Base-by-base conservation (phyloP, 345 rosid genomes). In the Dovyalis caffra region DNA sequence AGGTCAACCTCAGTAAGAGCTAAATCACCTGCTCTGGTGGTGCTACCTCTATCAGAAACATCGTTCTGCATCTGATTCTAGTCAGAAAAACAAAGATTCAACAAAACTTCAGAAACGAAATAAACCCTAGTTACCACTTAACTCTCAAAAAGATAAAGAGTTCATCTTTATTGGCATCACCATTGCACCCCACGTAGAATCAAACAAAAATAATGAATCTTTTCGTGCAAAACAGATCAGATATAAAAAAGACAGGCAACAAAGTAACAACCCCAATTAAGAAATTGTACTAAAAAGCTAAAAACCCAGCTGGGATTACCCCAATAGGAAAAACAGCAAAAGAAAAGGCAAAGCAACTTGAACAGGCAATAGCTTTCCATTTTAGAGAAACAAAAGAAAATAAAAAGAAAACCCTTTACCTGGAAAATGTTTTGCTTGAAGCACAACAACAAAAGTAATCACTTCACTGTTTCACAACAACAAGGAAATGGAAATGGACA, bases 41-140 rank as follows among this genome's bases (percentile, higher is more conserved):
- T 74, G 73, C 74, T 63, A 63, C 28, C 77, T 49, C 66, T 77
- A 75, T 63, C 78, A 7, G 80, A 79, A 14, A 64, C 75, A 71
- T 73, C 86, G 82, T 83, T 74, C 78, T 66, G 85, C 92, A 87
- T 88, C 85, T 85, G 85, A 66, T 70, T 45, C 63, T 32, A 43
- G 4, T 28, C 16, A 21, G 3, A 51, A 31, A 69, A 47, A 21
- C 28, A 69, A 69, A 21, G 29, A 74, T 65, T 64, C 58, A 74
- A 47, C 8, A 68, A n/a, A 7, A 43, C 6, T 34, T 63, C 77
- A 49, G 15, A 1, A 9, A 25, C 35, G 18, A 34, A 67, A 33
- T 38, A 38, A 65, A 4, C 71, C 47, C 64, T 26, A 65, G 49
- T 64, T 18, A 65, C 10, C 37, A 66, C 14, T 14, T n/a, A 11